Evolutionary conservation across 208 protist genomes (phyloP).

Genomic region (Paratrypanosoma confusum): DNA sequence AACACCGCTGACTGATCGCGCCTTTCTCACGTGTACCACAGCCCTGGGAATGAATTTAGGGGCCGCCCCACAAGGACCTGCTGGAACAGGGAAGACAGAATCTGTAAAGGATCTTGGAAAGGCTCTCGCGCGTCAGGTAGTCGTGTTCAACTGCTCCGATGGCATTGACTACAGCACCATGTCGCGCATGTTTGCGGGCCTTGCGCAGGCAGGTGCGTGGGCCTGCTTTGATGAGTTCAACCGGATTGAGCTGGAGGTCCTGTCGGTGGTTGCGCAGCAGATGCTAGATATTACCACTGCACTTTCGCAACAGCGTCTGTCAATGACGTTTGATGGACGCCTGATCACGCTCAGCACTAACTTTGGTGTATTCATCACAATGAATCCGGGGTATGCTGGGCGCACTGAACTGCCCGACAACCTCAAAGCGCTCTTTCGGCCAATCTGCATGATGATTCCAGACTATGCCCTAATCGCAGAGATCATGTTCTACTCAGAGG

Average conservation of each 20-base stretch:
- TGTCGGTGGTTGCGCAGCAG: conserved; percentile 94
- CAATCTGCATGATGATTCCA: conserved; percentile 97
- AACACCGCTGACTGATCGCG: conserved; percentile 94
- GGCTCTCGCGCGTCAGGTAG: conserved; percentile 83
- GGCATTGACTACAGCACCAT: conserved; percentile 95
- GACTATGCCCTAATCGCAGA: conserved; percentile 95
- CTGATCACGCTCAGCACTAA: conserved; percentile 85
- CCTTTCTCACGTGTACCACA: conserved; percentile 89
- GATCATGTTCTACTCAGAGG: conserved; percentile 97
- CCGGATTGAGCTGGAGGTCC: conserved; percentile 94
- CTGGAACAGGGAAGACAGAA: conserved; percentile 96
- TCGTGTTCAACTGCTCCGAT: conserved; percentile 96
- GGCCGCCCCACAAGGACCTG: conserved; percentile 90
- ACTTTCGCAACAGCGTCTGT: conserved; percentile 60
- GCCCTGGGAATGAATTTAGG: conserved; percentile 93
- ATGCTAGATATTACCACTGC: conserved; percentile 92
- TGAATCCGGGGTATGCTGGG: conserved; percentile 97
- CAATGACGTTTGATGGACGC: conserved; percentile 91
- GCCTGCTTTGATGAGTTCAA: conserved; percentile 98
- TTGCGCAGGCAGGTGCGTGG: conserved; percentile 92
- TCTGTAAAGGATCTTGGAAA: conserved; percentile 93
- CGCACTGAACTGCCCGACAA: conserved; percentile 97
- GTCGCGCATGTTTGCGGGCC: conserved; percentile 94
- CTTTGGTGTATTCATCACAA: conserved; percentile 96
- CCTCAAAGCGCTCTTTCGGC: conserved; percentile 95